Conservation (phyloP, 2,329 filamentous ascomycete genomes). For the Curvularia lunata region DNA sequence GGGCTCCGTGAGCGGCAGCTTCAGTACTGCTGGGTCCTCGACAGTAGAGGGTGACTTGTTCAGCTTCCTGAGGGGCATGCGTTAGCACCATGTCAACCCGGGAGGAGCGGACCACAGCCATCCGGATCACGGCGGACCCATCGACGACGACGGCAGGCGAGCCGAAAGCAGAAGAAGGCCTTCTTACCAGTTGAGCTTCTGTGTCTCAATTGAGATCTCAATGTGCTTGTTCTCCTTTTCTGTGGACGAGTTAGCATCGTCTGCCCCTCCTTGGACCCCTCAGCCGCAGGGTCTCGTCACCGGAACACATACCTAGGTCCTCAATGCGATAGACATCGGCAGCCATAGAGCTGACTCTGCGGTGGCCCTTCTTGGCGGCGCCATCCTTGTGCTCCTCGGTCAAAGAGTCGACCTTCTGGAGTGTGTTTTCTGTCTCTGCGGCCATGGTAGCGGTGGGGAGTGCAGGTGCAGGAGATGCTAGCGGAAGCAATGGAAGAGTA, state of each 20-base stretch:
- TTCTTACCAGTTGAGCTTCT: conserved; percentile 84
- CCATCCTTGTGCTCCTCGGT: conserved; percentile 74
- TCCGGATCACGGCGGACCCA: conserved; percentile 16
- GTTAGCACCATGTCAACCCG: conserved; percentile 24
- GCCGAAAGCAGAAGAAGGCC: not conserved
- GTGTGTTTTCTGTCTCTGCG: conserved; percentile 59
- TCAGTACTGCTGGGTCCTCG: conserved; percentile 84
- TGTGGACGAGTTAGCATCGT: conserved; percentile 53
- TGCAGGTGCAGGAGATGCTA: conserved; percentile 12
- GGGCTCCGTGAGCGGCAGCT: conserved; percentile 78
- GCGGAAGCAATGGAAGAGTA: conserved; percentile 12
- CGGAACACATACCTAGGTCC: conserved; percentile 73
- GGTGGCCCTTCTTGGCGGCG: conserved; percentile 69
- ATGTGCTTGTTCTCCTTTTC: conserved; percentile 77
- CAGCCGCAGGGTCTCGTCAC: conserved; percentile 19
- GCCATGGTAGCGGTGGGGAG: conserved; percentile 56
- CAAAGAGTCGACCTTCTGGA: conserved; percentile 91
- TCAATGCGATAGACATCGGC: conserved; percentile 81
- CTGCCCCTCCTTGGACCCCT: conserved; percentile 34
- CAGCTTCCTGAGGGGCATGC: conserved; percentile 73
- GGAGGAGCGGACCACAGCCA: conserved; percentile 8
- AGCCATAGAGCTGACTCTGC: conserved; percentile 74
- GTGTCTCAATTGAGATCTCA: conserved; percentile 78
- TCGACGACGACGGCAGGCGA: not conserved
- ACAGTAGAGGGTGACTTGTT: conserved; percentile 81